These are phyloP conservation scores for Mycena maculata DNA, from an alignment of 768 basidiomycete genomes.

Conservation along the genomic window DNA sequence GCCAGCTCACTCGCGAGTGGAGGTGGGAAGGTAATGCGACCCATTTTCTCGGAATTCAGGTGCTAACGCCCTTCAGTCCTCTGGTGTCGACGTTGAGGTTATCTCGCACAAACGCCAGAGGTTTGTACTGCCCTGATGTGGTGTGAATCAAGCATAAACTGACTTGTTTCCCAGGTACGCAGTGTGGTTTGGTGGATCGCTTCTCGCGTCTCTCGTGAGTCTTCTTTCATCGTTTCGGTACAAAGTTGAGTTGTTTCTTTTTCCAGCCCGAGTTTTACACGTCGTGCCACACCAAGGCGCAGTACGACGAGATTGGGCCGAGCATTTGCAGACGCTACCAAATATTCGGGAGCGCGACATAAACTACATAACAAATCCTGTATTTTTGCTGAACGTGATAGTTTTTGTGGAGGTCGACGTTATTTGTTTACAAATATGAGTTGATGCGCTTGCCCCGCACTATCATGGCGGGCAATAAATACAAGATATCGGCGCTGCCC, in stretches of 20 bases:
- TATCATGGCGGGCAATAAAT: conserved; percentile 27
- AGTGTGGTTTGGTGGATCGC: conserved; percentile 98
- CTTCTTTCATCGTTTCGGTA: neutral
- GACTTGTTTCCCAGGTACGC: conserved; percentile 68
- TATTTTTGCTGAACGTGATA: conserved; percentile 16
- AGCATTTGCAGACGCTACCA: conserved; percentile 93
- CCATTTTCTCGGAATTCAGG: neutral
- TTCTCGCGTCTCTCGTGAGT: conserved; percentile 91
- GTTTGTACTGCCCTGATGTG: conserved; percentile 49
- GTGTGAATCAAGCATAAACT: conserved; percentile 12
- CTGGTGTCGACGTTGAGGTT: conserved; percentile 97
- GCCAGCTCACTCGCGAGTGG: conserved; percentile 81
- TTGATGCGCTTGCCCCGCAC: conserved; percentile 19
- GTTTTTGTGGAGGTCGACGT: neutral
- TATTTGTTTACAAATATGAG: neutral
- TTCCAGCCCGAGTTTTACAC: conserved; percentile 93
- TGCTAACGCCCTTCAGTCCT: conserved; percentile 67
- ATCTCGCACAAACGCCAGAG: conserved; percentile 98
- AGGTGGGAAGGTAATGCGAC: conserved; percentile 69
- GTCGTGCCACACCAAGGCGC: conserved; percentile 93
- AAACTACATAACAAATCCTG: conserved; percentile 39
- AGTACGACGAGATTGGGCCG: conserved; percentile 94
- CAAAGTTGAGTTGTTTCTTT: conserved; percentile 11
- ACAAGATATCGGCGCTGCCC: conserved; percentile 25
- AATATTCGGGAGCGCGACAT: conserved; percentile 92